Conservation (phyloP, 331 rosid species). For the Malus hybrid region DNA sequence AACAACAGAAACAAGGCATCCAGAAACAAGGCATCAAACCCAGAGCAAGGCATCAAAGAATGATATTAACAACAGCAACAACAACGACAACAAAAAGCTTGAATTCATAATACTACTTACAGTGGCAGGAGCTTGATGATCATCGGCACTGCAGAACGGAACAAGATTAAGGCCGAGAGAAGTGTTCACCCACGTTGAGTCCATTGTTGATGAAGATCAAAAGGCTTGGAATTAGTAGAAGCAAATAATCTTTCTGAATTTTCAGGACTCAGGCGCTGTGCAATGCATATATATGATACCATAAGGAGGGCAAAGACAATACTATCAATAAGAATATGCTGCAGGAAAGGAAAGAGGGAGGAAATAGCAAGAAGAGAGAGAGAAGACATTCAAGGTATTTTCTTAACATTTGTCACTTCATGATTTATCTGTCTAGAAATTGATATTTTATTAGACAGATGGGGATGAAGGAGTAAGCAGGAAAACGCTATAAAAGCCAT, state of each 20-base stretch:
- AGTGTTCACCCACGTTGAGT: constrained; percentile 33
- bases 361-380: constrained; percentile 22
- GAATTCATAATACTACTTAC: too few relatives aligned
- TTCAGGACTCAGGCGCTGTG: neutral
- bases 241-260: neutral
- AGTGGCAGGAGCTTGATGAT: neutral
- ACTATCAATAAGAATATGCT: neutral
- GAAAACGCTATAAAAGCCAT: neutral
- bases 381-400: neutral
- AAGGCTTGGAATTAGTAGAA: neutral
- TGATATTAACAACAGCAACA: too few relatives aligned
- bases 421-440: neutral
- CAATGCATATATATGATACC: neutral
- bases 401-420: neutral
- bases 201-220: constrained; percentile 18
- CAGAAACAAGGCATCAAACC: too few relatives aligned
- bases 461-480: neutral
- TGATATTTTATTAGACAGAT: neutral
- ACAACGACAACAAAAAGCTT: too few relatives aligned
- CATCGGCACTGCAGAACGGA: constrained; percentile 20
- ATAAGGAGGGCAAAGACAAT: neutral
- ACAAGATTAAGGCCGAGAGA: constrained; percentile 53
- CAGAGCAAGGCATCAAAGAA: too few relatives aligned
- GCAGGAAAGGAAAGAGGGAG: constrained; percentile 24
- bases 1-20: too few relatives aligned